A percentile compares a stretch with the other conserved stretches of the same genome.
Conservation (phyloP, 2,329 filamentous ascomycete genomes). For the Microcyclosporella mali region DNA sequence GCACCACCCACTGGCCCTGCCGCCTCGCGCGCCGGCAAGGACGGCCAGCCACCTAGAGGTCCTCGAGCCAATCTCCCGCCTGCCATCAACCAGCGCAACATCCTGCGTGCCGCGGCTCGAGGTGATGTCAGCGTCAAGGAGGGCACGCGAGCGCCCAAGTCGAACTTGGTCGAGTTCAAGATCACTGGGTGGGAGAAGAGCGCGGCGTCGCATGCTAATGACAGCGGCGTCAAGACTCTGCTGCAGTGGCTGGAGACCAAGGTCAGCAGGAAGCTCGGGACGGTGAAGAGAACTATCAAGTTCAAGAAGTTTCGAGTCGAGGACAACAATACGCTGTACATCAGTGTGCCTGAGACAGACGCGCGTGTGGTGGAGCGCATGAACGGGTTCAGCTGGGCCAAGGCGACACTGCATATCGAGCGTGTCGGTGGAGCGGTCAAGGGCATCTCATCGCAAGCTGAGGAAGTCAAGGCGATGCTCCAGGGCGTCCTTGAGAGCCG, state of each 20-base stretch:
- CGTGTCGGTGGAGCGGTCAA: conserved; percentile 19
- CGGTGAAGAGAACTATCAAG: conserved; percentile 23
- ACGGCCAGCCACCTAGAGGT: conserved; percentile 1
- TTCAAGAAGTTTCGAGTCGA: conserved; percentile 35
- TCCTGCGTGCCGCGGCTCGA: conserved; percentile 17
- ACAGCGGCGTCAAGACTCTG: conserved; percentile 33
- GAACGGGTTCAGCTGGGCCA: conserved; percentile 38
- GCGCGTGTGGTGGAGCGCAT: conserved; percentile 32
- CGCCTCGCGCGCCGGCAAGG: conserved; percentile 4
- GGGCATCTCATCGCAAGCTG: conserved; percentile 36
- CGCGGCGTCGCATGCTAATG: conserved; percentile 30
- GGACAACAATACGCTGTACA: conserved; percentile 31
- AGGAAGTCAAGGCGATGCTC: conserved; percentile 57
- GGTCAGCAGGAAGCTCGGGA: conserved; percentile 29
- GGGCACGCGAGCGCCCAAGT: conserved; percentile 2
- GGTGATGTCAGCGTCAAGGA: conserved; percentile 27
- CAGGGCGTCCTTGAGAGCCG: conserved; percentile 65
- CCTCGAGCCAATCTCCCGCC: conserved; percentile 13
- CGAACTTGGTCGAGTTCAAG: conserved; percentile 31
- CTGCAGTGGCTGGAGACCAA: conserved; percentile 38
- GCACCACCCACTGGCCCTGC: conserved; percentile 19
- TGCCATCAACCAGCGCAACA: conserved; percentile 23
- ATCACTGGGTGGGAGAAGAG: conserved; percentile 38
- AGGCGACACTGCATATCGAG: conserved; percentile 34
- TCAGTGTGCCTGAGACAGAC: conserved; percentile 35